Evolutionary conservation across 2,329 filamentous ascomycete genomes (phyloP).

Genomic region (Botrytis fabae): DNA sequence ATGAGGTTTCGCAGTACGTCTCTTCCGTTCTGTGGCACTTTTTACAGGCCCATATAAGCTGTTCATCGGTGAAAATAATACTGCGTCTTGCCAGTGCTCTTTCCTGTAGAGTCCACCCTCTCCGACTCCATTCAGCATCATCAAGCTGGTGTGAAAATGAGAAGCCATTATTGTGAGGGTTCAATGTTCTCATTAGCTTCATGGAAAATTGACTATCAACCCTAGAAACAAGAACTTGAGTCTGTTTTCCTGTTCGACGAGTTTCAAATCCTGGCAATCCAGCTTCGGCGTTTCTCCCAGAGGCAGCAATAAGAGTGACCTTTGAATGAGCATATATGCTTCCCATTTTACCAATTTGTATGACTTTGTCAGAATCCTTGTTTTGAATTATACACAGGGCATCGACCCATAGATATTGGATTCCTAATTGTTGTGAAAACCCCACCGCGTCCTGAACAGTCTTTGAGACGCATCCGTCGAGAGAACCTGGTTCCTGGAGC

Average conservation of each 20-base stretch:
- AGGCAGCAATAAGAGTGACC: slow-evolving; percentile 22
- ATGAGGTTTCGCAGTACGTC: neutral
- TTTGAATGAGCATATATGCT: slow-evolving; percentile 22
- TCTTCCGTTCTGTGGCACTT: slow-evolving; percentile 11
- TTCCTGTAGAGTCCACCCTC: slow-evolving; percentile 37
- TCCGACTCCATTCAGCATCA: neutral
- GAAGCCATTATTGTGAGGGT: neutral
- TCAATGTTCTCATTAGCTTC: neutral
- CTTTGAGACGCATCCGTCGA: neutral
- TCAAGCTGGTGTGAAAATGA: neutral
- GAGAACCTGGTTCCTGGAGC: neutral
- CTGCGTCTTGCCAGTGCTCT: slow-evolving; percentile 30
- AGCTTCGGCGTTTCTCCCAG: neutral
- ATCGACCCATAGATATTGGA: slow-evolving; percentile 28
- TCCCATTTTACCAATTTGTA: slow-evolving; percentile 24
- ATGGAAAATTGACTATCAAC: neutral
- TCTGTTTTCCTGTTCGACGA: neutral
- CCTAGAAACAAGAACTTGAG: neutral
- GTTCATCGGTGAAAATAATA: slow-evolving; percentile 29
- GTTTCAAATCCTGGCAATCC: neutral
- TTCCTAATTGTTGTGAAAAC: slow-evolving; percentile 22
- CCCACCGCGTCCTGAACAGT: slow-evolving; percentile 26
- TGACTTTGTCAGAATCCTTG: slow-evolving; percentile 20
- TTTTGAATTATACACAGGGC: slow-evolving; percentile 30
- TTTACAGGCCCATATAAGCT: slow-evolving; percentile 36